Conservation (phyloP, 1,284 basidiomycete species). For the Tilletia caries region DNA sequence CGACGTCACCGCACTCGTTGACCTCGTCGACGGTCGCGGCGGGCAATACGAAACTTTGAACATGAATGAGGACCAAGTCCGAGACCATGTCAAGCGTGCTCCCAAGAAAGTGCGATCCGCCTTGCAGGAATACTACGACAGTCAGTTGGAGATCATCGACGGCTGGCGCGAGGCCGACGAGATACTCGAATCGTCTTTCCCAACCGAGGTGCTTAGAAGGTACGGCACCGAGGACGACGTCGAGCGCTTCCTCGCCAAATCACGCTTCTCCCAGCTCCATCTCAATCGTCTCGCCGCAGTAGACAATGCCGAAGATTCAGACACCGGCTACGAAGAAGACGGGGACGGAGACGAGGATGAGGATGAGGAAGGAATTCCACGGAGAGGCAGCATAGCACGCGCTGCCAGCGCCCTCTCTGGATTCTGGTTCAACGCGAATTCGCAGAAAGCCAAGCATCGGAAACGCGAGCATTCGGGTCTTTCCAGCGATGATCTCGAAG, state of each 20-base stretch:
- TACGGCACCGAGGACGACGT: constrained; percentile 30
- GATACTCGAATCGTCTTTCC: constrained; percentile 50
- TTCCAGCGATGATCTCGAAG: background rate
- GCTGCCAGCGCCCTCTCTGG: constrained; percentile 27
- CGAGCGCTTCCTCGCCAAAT: constrained; percentile 12
- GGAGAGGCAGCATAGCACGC: constrained; percentile 17
- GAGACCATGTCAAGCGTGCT: constrained; percentile 28
- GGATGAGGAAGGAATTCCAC: constrained; percentile 31
- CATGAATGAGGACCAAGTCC: constrained; percentile 32
- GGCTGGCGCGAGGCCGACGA: constrained; percentile 51
- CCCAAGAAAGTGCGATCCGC: constrained; percentile 27
- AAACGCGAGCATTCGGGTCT: background rate
- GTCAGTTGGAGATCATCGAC: constrained; percentile 45
- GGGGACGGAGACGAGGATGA: constrained; percentile 37
- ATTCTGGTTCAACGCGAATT: constrained; percentile 30
- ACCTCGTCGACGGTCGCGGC: constrained; percentile 43
- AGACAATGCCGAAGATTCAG: constrained; percentile 3
- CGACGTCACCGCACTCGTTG: constrained; percentile 41
- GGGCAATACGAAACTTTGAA: constrained; percentile 43
- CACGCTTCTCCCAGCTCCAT: constrained; percentile 9
- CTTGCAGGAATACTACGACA: constrained; percentile 42
- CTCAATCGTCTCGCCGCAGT: background rate
- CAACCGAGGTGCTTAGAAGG: constrained; percentile 47
- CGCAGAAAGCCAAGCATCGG: background rate
- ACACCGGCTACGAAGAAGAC: constrained; percentile 14